Conservation (phyloP, 495 filamentous ascomycete species). For the Venustampulla echinocandica region DNA sequence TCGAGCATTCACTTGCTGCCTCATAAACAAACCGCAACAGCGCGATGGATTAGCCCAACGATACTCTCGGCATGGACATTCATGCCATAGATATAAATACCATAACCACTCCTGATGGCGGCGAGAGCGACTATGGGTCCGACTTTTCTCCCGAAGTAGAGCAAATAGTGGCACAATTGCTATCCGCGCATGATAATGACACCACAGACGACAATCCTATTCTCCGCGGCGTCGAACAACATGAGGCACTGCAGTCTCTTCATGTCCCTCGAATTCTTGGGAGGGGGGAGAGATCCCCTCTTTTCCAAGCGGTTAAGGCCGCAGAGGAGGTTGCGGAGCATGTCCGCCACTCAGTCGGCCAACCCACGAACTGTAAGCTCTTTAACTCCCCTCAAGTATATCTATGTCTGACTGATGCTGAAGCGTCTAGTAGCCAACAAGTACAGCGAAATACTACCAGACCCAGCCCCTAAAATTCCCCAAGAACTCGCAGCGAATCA, state of each 20-base stretch:
- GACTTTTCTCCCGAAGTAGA: conserved; percentile 59
- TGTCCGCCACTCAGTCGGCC: conserved; percentile 14
- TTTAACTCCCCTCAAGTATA: neutral
- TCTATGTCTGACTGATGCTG: conserved; percentile 47
- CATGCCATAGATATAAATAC: conserved; percentile 4
- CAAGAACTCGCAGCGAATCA: too few species aligned
- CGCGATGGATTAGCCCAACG: conserved; percentile 14
- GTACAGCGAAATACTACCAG: too few species aligned
- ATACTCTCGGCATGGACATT: conserved; percentile 17
- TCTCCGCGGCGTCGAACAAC: conserved; percentile 27
- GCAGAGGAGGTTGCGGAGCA: conserved; percentile 23
- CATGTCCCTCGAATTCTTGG: conserved; percentile 37
- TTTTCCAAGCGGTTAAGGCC: conserved; percentile 30
- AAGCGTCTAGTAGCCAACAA: conserved; percentile 61
- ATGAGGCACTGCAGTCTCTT: conserved; percentile 26
- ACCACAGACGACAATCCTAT: conserved; percentile 20
- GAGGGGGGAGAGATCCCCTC: conserved; percentile 29
- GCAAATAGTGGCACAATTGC: conserved; percentile 29
- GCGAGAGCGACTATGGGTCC: conserved; percentile 60
- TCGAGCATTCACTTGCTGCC: too few species aligned
- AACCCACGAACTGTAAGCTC: conserved; percentile 42
- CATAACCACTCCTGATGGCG: conserved; percentile 18
- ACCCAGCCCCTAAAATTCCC: too few species aligned
- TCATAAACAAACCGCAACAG: neutral
- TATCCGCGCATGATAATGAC: conserved; percentile 6